Evolutionary conservation across 148 eudicot genomes (phyloP), one percentile per base, ranked within the genome.

Genomic region (Polygonum aviculare): DNA sequence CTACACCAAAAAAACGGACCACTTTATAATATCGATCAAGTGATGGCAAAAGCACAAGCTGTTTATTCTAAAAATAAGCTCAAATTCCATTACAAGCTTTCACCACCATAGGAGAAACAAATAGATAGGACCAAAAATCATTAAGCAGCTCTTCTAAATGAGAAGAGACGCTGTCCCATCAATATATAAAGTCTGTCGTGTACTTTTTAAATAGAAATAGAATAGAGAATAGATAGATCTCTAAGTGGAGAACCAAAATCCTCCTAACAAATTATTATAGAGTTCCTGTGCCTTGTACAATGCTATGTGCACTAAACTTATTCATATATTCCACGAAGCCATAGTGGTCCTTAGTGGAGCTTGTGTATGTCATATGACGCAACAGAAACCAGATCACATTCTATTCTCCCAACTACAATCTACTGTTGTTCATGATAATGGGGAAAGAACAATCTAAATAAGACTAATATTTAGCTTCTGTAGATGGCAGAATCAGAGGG

Each of bases 31-130:
- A 44, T 14, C 7, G 36, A 67, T 67, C 19, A 67, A 36, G 19
- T 36, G 45, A 67, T 67, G 44, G 45, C 41, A 67, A 67, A 38
- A 38, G 72, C 36, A 67, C n/a, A 16, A 35, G 38, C 72, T 35
- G 31, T 65, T 35, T 36, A 54, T 26, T 60, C 69, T 31, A 15
- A 6, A 67, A 36, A 67, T 67, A 36, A 38, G 6, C 45, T 31
- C 19, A 2, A 35, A 67, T 67, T 38, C 11, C 16, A 67, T 12
- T 15, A 14, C 40, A 36, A 36, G 41, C 14, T 63, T 33, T 65
- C 71, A 36, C 71, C 71, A 65, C 40, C 76, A 74, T 47, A 51
- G 4, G 41, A 74, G 69, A 12, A 62, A 62, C 69, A 67, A 67
- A 38, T 12, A 36, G 72, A 67, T 35, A 62, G 31, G 19, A 54